phyloP scores from a whole-genome alignment of 495 filamentous ascomycete genomes.

The Trichoderma gamsii region DNA sequence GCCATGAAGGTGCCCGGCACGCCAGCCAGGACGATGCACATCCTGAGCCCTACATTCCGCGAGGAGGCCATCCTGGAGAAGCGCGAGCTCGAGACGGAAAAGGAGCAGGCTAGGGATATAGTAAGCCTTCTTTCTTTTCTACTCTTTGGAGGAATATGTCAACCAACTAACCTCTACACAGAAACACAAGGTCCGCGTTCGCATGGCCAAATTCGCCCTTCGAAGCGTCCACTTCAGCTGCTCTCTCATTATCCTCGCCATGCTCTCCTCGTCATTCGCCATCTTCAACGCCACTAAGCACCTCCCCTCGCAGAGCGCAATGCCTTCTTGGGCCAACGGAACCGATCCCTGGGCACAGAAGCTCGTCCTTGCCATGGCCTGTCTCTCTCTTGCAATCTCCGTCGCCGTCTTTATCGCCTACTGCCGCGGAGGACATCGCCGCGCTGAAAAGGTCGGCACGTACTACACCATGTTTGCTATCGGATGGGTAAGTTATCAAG shows the following conservation, averaged over 20 bases:
- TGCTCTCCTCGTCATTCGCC: slow-evolving; percentile 75
- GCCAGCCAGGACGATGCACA: slow-evolving; percentile 57
- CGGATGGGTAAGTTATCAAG: slow-evolving; percentile 47
- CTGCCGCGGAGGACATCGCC: slow-evolving; percentile 78
- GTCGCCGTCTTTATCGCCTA: slow-evolving; percentile 79
- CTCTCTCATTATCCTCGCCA: slow-evolving; percentile 85
- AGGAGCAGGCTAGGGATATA: slow-evolving; percentile 76
- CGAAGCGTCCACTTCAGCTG: slow-evolving; percentile 94
- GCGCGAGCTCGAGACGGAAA: slow-evolving; percentile 68
- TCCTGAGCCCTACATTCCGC: slow-evolving; percentile 80
- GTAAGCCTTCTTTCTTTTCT: slow-evolving; percentile 46
- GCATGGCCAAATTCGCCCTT: slow-evolving; percentile 89
- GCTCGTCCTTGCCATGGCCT: slow-evolving; percentile 67
- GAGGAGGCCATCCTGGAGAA: slow-evolving; percentile 81
- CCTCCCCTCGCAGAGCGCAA: slow-evolving; percentile 66
- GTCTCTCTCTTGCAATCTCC: slow-evolving; percentile 72
- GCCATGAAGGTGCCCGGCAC: slow-evolving; percentile 81
- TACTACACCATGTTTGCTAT: slow-evolving; percentile 93
- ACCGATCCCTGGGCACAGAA: slow-evolving; percentile 89
- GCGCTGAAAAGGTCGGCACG: slow-evolving; percentile 84
- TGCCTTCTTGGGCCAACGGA: slow-evolving; percentile 74
- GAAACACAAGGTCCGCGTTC: slow-evolving; percentile 89
- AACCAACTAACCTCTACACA: slow-evolving; percentile 27
- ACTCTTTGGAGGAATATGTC: neutral
- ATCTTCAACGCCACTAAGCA: slow-evolving; percentile 80